These are phyloP conservation scores for Pseudoperonospora humuli DNA, from an alignment of 352 stramenopile genomes.

Conservation along the genomic window DNA sequence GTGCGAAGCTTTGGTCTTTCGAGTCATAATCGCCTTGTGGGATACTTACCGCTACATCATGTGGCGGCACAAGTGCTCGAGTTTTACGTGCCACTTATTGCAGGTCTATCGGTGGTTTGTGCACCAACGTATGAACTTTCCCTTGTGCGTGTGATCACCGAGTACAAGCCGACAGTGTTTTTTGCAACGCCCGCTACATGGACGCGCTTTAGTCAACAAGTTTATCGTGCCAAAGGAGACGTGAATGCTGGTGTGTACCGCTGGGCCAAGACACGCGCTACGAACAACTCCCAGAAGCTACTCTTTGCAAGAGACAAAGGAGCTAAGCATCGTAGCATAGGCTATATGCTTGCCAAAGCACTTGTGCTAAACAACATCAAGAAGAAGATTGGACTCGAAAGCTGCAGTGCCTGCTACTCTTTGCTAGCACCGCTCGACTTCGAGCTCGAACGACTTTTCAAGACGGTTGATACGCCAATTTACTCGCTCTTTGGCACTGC, in stretches of 20 bases:
- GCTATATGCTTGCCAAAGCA: slow-evolving; percentile 72
- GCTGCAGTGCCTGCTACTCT: slow-evolving; percentile 66
- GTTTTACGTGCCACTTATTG: slow-evolving; percentile 60
- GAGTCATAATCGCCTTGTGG: slow-evolving; percentile 44
- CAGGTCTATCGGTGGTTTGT: slow-evolving; percentile 53
- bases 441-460: slow-evolving; percentile 73
- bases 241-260: slow-evolving; percentile 60
- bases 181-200: slow-evolving; percentile 73
- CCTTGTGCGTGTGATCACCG: slow-evolving; percentile 45
- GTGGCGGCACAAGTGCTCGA: slow-evolving; percentile 66
- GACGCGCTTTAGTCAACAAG: slow-evolving; percentile 54
- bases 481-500: slow-evolving; percentile 68
- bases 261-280: slow-evolving; percentile 74
- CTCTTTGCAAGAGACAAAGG: slow-evolving; percentile 33
- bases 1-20: slow-evolving; percentile 48
- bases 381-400: slow-evolving; percentile 69
- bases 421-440: slow-evolving; percentile 71
- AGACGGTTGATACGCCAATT: slow-evolving; percentile 76
- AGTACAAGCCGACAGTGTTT: slow-evolving; percentile 59
- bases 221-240: slow-evolving; percentile 67
- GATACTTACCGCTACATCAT: slow-evolving; percentile 64
- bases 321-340: slow-evolving; percentile 45
- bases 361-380: slow-evolving; percentile 77
- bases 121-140: slow-evolving; percentile 36
- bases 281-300: slow-evolving; percentile 74